phyloP scores from a whole-genome alignment of 768 basidiomycete species.

The Rhizopogon sp. region DNA sequence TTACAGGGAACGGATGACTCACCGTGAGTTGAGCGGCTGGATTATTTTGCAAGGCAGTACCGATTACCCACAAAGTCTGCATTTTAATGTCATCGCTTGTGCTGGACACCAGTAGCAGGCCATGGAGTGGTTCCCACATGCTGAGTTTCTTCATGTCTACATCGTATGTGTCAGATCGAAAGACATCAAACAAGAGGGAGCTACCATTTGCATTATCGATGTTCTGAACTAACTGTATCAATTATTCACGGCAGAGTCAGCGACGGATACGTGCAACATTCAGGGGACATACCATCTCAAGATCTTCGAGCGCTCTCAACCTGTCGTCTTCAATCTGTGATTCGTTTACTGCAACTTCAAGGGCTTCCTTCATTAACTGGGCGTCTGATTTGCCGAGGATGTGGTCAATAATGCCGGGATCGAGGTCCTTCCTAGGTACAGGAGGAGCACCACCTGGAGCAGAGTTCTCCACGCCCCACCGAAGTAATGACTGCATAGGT shows the following conservation, averaged over 20 bases:
- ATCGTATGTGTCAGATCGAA: not conserved
- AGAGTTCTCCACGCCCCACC: slow-evolving; percentile 80
- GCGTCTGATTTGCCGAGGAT: slow-evolving; percentile 85
- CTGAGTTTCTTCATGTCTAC: slow-evolving; percentile 70
- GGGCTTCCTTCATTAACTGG: slow-evolving; percentile 76
- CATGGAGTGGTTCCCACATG: slow-evolving; percentile 76
- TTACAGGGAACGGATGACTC: slow-evolving; percentile 20
- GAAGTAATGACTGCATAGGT: slow-evolving; percentile 69
- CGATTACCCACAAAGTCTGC: slow-evolving; percentile 80
- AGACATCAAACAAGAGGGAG: not conserved
- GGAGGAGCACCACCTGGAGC: slow-evolving; percentile 31
- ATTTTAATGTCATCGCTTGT: slow-evolving; percentile 58
- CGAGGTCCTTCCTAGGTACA: slow-evolving; percentile 46
- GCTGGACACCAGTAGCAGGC: slow-evolving; percentile 48
- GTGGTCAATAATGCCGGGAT: slow-evolving; percentile 80
- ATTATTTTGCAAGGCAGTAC: slow-evolving; percentile 89
- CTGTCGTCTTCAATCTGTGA: slow-evolving; percentile 51
- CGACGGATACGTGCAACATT: not conserved
- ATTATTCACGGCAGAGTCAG: not conserved
- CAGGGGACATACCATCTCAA: slow-evolving; percentile 69
- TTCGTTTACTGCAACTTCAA: slow-evolving; percentile 58
- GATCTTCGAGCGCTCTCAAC: slow-evolving; percentile 69
- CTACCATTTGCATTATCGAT: slow-evolving; percentile 87
- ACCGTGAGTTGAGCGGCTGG: slow-evolving; percentile 77
- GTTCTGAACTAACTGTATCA: slow-evolving; percentile 67